These are phyloP conservation scores for Sideroxylon spinosum DNA, from an alignment of 179 eudicot genomes.

Conservation along the genomic window DNA sequence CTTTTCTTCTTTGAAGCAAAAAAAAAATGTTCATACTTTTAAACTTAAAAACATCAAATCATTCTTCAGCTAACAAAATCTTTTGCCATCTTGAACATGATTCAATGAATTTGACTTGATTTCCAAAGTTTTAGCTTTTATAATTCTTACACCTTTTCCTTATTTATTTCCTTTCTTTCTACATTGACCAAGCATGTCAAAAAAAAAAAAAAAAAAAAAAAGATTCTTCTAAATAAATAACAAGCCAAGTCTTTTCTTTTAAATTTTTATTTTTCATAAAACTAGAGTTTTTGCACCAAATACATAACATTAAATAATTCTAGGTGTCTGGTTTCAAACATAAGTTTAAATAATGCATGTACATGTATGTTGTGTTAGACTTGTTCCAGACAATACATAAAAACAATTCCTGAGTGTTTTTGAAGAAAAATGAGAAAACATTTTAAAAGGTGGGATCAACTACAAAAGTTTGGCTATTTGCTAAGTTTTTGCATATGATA, in stretches of 20 bases:
- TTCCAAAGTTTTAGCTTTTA: neutral
- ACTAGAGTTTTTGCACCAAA: neutral
- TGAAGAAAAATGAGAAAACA: neutral
- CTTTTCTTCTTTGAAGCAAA: too few relatives aligned
- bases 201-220: too few relatives aligned
- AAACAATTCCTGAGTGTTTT: neutral
- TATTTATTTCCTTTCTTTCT: too few relatives aligned
- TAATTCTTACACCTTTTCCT: neutral
- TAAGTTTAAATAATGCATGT: too few relatives aligned
- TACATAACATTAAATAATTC: neutral
- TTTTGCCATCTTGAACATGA: neutral
- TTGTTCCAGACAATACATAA: neutral
- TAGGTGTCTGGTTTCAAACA: slow-evolving; percentile 1
- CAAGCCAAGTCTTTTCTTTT: neutral
- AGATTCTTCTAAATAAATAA: neutral
- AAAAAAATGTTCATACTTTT: too few relatives aligned
- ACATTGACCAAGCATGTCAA: neutral
- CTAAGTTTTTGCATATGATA: neutral
- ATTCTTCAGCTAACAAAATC: neutral
- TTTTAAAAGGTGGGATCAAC: neutral
- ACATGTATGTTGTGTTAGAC: neutral
- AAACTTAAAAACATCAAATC: neutral
- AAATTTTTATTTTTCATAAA: neutral
- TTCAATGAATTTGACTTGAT: neutral
- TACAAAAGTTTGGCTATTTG: neutral